Percentiles rank a stretch among this genome's conserved stretches.
phyloP scores from a whole-genome alignment of 306 rosid species.

The Begonia masoniana region DNA sequence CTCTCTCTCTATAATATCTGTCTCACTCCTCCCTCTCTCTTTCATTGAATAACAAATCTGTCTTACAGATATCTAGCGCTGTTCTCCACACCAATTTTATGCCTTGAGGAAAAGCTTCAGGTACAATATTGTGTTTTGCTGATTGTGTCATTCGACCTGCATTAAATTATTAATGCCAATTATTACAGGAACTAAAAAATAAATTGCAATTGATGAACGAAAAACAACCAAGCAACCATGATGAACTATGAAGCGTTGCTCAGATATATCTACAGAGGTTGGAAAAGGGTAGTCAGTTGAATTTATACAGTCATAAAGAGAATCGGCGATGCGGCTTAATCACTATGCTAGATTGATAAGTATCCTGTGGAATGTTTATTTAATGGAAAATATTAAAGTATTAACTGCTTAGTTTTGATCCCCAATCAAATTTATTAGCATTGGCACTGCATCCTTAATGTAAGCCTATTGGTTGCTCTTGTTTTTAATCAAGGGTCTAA shows the following conservation, averaged over 20 bases:
- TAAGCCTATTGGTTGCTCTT: too few relatives aligned
- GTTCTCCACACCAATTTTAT: conserved; percentile 70
- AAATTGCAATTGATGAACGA: conserved; percentile 61
- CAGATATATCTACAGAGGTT: too few relatives aligned
- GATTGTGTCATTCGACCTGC: conserved; percentile 3
- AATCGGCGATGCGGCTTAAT: too few relatives aligned
- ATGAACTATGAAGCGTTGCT: conserved; percentile 45
- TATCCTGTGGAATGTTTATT: too few relatives aligned
- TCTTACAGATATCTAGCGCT: conserved; percentile 68
- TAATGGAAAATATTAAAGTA: too few relatives aligned
- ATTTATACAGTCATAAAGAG: too few relatives aligned
- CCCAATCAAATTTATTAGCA: too few relatives aligned
- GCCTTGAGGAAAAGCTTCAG: conserved; percentile 78
- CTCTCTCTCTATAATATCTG: not conserved
- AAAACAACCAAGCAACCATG: conserved; percentile 51
- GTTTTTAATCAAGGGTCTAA: too few relatives aligned
- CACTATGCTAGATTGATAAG: too few relatives aligned
- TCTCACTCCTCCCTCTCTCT: not conserved
- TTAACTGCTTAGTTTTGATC: too few relatives aligned
- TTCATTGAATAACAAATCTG: conserved; percentile 8
- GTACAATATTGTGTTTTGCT: conserved; percentile 23
- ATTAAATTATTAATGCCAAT: conserved; percentile 1
- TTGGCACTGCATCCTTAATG: too few relatives aligned
- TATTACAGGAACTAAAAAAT: conserved; percentile 63
- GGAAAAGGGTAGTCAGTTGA: too few relatives aligned